Base-by-base conservation (phyloP, 1,139 yeast species). In the Entelexis paramagnoliae region DNA sequence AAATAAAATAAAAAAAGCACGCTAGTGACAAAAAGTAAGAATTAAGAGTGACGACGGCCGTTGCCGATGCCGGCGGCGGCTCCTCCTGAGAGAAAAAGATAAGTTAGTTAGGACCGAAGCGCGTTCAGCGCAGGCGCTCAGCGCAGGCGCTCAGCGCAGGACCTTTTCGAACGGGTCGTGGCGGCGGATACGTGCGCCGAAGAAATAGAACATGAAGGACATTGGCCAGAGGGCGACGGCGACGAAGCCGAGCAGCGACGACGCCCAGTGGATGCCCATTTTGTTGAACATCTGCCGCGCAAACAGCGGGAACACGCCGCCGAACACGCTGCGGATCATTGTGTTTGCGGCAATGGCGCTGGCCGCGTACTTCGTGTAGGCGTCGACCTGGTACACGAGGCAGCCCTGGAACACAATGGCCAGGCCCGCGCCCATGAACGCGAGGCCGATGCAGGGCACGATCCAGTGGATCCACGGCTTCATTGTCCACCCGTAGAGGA, bases 291-390 rank as follows among this genome's bases (percentile, higher is more conserved):
- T 69, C 53, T 77, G 77, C 24, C 77, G 70, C 2, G 83, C 79
- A 65, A 85, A 85, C 39, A 86, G 68, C 1, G 95, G 95, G 68
- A 87, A 84, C 1, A 83, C 78, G 8, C 85, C 83, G 5, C 88
- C 87, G 69, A 82, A 70, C 2, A 77, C 61, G 52, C 84, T 80
- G 62, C 95, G 74, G 51, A 81, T 69, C 56, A 85, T 75, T 33
- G 85, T 79, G 64, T 81, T 84, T 11, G 89, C 88, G 6, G 93
- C 94, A 65, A 85, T 73, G 0, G 88, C 93, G 11, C 88, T 79
- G 0, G 95, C 95, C 11, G 88, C 80, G 57, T 75, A 79, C 26
- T 71, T 68, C 30, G 77, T 70, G 63, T 80, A 83, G 0, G 83
- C 77, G 64, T 80, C 82, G 7, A 80, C 80, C 43, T 82, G 70